phyloP scores from a whole-genome alignment of 208 protist genomes.

The Leishmania guyanensis region DNA sequence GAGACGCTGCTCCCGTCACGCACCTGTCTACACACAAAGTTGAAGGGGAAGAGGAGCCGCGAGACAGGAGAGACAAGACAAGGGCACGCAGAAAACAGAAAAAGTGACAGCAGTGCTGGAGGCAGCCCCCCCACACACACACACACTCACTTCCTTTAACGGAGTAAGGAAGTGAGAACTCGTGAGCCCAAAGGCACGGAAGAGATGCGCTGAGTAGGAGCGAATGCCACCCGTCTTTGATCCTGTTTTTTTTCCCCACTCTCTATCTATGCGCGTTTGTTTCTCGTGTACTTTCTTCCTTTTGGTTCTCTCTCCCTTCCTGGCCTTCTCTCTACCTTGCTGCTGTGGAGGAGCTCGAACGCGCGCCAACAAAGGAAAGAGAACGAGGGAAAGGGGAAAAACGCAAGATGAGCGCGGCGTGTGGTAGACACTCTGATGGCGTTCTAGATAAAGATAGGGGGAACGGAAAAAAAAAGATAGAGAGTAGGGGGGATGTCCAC shows the following conservation, averaged over 20 bases:
- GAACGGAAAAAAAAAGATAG: background rate
- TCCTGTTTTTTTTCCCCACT: background rate
- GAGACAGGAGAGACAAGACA: slow-evolving; percentile 11
- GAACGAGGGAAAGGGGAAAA: background rate
- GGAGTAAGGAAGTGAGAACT: too few relatives aligned
- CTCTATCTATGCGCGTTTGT: background rate
- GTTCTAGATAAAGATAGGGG: background rate
- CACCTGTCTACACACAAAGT: background rate
- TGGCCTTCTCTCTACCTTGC: background rate
- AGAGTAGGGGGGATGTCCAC: background rate
- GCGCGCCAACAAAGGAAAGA: background rate
- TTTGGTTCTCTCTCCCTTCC: too few relatives aligned
- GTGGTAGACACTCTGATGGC: too few relatives aligned
- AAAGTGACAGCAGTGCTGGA: background rate
- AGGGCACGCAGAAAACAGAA: background rate
- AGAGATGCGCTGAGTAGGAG: background rate
- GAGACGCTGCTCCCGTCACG: background rate
- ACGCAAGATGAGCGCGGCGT: background rate
- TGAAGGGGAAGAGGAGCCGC: background rate
- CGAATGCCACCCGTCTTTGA: background rate
- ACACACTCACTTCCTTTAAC: too few relatives aligned
- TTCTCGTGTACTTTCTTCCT: background rate
- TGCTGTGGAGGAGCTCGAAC: background rate
- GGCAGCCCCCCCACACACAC: background rate
- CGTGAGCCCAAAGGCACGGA: background rate